Conservation (phyloP, 768 basidiomycete species). For the Leccinum barrowsii region DNA sequence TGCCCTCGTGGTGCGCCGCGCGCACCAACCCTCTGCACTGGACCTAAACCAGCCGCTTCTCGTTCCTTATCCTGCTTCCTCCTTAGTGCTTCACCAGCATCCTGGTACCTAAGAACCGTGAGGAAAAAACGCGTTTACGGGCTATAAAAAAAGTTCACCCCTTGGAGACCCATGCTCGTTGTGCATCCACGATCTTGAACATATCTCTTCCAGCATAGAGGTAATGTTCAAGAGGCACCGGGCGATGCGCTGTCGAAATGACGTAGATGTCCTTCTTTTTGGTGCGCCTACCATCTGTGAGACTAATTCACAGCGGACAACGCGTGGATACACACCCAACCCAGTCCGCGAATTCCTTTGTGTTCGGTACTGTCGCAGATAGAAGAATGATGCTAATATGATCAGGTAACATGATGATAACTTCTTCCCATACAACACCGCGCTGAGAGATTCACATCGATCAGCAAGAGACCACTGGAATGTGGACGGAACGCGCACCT, state of each 20-base stretch:
- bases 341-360: constrained; percentile 98
- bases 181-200: constrained; percentile 88
- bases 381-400: constrained; percentile 97
- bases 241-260: constrained; percentile 92
- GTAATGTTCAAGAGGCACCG: constrained; percentile 96
- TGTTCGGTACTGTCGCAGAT: constrained; percentile 97
- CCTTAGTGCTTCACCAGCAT: constrained; percentile 81
- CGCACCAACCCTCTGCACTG: constrained; percentile 80
- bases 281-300: constrained; percentile 63
- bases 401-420: constrained; percentile 99
- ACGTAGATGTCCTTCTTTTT: constrained; percentile 99
- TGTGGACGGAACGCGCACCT: constrained; percentile 51
- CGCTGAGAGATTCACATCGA: constrained; percentile 49
- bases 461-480: constrained; percentile 8
- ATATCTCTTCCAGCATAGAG: constrained; percentile 91
- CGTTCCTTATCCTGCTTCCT: constrained; percentile 98
- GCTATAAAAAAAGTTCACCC: constrained; percentile 50
- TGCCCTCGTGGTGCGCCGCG: constrained; percentile 58
- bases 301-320: constrained; percentile 1
- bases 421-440: constrained; percentile 99
- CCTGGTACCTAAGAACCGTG: constrained; percentile 64
- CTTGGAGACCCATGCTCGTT: constrained; percentile 64
- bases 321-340: constrained; percentile 70
- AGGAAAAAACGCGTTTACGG: neutral
- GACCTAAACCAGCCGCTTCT: constrained; percentile 88